Base-by-base conservation (phyloP, 1,284 basidiomycete genomes). In the Cryptococcus deneoformans region DNA sequence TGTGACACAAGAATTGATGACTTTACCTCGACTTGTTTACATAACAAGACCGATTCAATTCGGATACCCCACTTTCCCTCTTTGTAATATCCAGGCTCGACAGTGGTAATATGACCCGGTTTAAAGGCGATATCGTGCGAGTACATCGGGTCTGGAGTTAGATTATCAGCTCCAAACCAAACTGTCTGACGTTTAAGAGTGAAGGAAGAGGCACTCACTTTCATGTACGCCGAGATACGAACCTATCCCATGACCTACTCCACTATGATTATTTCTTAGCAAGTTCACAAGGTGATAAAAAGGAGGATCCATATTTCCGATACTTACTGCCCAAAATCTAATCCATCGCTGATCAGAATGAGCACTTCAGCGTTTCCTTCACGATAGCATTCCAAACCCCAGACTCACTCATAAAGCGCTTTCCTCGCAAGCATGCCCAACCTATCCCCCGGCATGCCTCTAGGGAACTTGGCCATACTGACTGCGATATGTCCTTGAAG, bases 401-500 rank as follows among this genome's bases (percentile, higher is more conserved):
- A 6, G 2, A 63, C 71, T 64, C 62, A 75, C 73, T 87, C 85
- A 90, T 90, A 96, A 5, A 96, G 79, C 20, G 88, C 87, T 62
- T 85, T 86, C 47, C 91, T 85, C 10, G 93, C 92, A 16, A 96
- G 81, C 50, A 90, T 88, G 71, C 93, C 90, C 36, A 97, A 78
- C 70, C 88, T 84, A 46, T 81, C 79, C 0, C 92, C 92, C 3
- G 87, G 87, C 1, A 91, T 93, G 7, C 90, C 90, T 72, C 87
- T 84, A 20, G 93, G 94, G 81, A 95, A 98, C 36, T 92, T 81
- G 2, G 88, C 88, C 60, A 82, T 85, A 77, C 94, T 91, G 64
- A 96, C 92, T 42, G 92, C 90, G 65, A 98, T 94, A 80, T 99
- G 95, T 4, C 95, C 95, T 78, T 99, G 95, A 53, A 99, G 78